These are phyloP conservation scores for Jaltomata sinuosa DNA, from an alignment of 257 asterid genomes.

Conservation along the genomic window DNA sequence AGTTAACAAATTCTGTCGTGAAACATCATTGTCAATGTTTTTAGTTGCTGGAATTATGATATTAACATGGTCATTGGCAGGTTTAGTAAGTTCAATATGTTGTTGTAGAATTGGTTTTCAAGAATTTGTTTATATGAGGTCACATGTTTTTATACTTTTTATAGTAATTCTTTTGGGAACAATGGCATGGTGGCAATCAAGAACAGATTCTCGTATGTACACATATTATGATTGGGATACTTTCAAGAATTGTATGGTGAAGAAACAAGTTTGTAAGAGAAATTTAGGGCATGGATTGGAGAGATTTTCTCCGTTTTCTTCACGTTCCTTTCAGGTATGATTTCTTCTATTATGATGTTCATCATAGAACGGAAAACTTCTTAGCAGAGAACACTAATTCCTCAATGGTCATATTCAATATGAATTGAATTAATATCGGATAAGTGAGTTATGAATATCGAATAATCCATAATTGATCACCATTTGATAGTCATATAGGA, in stretches of 20 bases:
- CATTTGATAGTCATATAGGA: background rate
- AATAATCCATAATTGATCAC: background rate
- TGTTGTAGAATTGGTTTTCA: background rate
- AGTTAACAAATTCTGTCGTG: background rate
- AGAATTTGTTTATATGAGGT: background rate
- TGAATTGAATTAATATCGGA: background rate
- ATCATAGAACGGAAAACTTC: background rate
- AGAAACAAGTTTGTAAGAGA: background rate
- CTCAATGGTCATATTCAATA: background rate
- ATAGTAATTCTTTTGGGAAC: background rate
- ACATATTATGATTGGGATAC: background rate
- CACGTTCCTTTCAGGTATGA: background rate
- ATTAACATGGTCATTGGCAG: background rate
- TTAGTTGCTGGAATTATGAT: background rate
- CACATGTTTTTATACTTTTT: background rate
- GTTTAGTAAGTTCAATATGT: background rate
- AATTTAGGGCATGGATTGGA: background rate
- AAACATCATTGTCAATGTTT: background rate
- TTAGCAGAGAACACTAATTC: fast-evolving
- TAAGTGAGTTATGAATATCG: background rate
- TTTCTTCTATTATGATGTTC: background rate
- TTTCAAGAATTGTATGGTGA: background rate
- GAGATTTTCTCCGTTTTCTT: background rate
- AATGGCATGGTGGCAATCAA: conserved; percentile 4
- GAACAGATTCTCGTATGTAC: background rate